Base-by-base conservation (phyloP, 495 filamentous ascomycete species). In the Aspergillus carlsbadensis region DNA sequence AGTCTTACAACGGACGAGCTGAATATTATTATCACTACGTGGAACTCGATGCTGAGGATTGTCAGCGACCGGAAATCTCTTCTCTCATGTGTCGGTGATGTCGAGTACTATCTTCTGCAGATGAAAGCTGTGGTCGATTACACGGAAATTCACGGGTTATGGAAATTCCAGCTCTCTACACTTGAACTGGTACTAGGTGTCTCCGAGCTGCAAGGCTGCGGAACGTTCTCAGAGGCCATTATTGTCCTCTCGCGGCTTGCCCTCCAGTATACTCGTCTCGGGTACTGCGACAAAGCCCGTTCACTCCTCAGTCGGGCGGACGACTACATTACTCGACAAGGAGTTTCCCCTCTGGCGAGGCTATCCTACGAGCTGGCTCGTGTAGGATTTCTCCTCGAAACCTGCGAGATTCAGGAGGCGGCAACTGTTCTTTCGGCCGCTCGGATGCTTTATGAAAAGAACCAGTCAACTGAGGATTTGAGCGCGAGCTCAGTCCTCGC, bases 81-180 rank as follows among this genome's bases (percentile, higher is more conserved):
- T 15, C 53, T 77, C n/a, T 63, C 66, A 10, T 68, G 70, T n/a
- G 66, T 96, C 34, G 84, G 89, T 50, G 83, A 91, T 58, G 64
- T 81, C 5, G 71, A 79, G 5, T 77, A 79, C 18, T 82, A 85
- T 50, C 55, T 88, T 10, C 62, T 76, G 34, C 85, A 90, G 52
- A 75, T 96, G 10, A 80, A 84, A 54, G 79, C 84, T 2, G 63
- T 92, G n/a, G 80, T 84, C 17, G 88, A 96, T 52, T 95, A 89
- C 61, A 78, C 90, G 2, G 86, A 87, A 33, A 87, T 92, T 63
- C 87, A 88, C 54, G 91, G 91, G 2, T 70, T 82, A 10, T 80
- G 76, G 56, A 73, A 77, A 54, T 67, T 85, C 8, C 72, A 78
- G 29, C 63, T 88, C 15, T 69, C 75, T 1, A 59, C 72, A 1